These are phyloP conservation scores for Pythium biforme DNA, from an alignment of 352 stramenopile species.

Conservation along the genomic window DNA sequence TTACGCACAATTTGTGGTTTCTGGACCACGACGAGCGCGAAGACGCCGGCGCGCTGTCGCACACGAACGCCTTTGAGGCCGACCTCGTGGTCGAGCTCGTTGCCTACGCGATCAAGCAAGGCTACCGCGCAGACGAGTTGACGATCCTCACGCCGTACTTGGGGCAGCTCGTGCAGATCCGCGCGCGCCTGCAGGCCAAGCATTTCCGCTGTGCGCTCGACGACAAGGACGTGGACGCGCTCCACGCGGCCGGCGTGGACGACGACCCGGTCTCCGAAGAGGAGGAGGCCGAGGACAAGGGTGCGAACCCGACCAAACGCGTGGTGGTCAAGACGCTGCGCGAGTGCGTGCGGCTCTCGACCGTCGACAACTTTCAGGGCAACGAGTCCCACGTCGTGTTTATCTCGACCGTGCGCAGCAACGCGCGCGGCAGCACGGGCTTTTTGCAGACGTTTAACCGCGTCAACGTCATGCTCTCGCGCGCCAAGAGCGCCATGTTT, in stretches of 20 bases:
- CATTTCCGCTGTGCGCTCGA: slow-evolving; percentile 27
- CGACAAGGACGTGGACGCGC: slow-evolving; percentile 35
- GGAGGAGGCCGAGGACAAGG: background rate
- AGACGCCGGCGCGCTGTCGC: slow-evolving; percentile 33
- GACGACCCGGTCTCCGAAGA: slow-evolving; percentile 16
- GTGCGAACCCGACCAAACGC: background rate
- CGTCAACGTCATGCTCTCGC: slow-evolving; percentile 69
- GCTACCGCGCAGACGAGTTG: slow-evolving; percentile 59
- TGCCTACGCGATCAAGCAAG: slow-evolving; percentile 70
- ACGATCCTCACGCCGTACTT: slow-evolving; percentile 84
- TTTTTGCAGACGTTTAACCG: slow-evolving; percentile 71
- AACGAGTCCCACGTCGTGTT: slow-evolving; percentile 74
- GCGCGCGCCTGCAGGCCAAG: slow-evolving; percentile 38
- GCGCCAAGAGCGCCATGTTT: slow-evolving; percentile 56
- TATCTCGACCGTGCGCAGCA: slow-evolving; percentile 64
- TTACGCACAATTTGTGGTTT: slow-evolving; percentile 71
- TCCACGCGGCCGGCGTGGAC: slow-evolving; percentile 28
- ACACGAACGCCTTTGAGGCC: slow-evolving; percentile 71
- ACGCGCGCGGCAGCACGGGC: slow-evolving; percentile 48
- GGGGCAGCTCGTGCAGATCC: slow-evolving; percentile 68
- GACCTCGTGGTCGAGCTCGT: slow-evolving; percentile 63
- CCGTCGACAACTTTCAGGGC: slow-evolving; percentile 77
- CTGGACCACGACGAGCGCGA: slow-evolving; percentile 62
- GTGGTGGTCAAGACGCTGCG: slow-evolving; percentile 9
- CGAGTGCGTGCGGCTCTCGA: slow-evolving; percentile 42